These are phyloP conservation scores for Calocera viscosa DNA, from an alignment of 768 basidiomycete genomes.

Conservation along the genomic window DNA sequence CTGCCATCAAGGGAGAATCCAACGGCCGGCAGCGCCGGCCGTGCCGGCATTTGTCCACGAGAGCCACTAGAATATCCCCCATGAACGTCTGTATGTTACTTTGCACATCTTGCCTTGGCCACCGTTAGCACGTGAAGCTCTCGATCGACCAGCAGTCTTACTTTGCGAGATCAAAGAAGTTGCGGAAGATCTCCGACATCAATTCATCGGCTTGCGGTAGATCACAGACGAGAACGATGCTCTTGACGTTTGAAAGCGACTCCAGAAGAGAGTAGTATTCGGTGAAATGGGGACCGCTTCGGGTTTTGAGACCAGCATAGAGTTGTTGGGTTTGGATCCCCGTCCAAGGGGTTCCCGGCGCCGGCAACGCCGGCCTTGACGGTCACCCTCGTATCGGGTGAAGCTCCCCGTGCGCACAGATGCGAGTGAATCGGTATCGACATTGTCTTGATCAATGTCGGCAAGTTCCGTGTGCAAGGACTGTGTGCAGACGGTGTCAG, in stretches of 20 bases:
- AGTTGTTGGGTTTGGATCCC: constrained; percentile 91
- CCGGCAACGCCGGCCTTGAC: no score
- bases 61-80: no score
- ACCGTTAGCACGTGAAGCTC: no score
- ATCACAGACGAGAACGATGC: constrained; percentile 86
- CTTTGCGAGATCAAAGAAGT: constrained; percentile 67
- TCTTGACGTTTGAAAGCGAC: constrained; percentile 86
- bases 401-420: constrained; percentile 64
- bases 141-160: no score
- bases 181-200: constrained; percentile 68
- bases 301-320: constrained; percentile 53
- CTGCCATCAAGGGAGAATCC: no score
- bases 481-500: constrained; percentile 18
- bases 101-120: no score
- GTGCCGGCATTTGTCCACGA: no score
- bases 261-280: constrained; percentile 95
- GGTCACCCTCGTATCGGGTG: no score
- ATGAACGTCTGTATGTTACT: no score
- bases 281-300: constrained; percentile 73
- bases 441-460: constrained; percentile 73
- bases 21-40: no score
- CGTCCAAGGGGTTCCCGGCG: no score
- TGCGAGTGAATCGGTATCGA: constrained; percentile 61
- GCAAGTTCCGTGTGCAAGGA: constrained; percentile 40
- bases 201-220: constrained; percentile 77